Base-by-base conservation (phyloP, 768 basidiomycete genomes). In the Tubosaeta sp. region DNA sequence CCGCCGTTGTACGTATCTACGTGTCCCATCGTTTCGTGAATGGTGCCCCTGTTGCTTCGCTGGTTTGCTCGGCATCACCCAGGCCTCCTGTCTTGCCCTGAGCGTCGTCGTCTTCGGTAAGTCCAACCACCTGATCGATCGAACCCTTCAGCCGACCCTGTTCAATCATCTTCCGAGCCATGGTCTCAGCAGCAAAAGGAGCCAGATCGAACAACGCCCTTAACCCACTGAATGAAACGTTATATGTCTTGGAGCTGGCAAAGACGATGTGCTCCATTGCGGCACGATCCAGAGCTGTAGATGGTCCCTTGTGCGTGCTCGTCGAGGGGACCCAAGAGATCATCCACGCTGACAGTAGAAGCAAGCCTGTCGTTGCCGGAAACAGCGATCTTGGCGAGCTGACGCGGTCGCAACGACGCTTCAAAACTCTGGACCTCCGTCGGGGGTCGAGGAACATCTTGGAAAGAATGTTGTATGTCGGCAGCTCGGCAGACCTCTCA, bases 211-310 rank as follows among this genome's bases (percentile, higher is more conserved):
- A 77, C 14, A 98, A 74, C 1, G 88, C 83, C 17, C 97, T 97
- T 10, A 98, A 72, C n/a, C 95, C 97, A 26, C 81, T 75, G 72
- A 98, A 98, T 25, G 92, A 91, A 73, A 99, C 97, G 63, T 97
- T 98, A 67, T 98, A 99, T 47, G 98, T 93, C 62, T 94, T 91
- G 4, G 94, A 95, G 68, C 93, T 94, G 5, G 95, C 93, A 55
- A 97, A 82, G 10, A 99, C 78, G 69, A 98, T 99, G 72, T 99
- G 97, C 67, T 99, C 97, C 87, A 98, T 91, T 42, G 98, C 94
- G 6, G 97, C 97, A 43, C 95, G 83, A n/a, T 98, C 97, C 39
- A 99, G 79, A 17, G 98, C 95, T 10, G 94, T 98, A 6, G 91
- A 86, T 4, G 97, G 95, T 1, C 93, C 95, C 38, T 87, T 91